Base-by-base conservation (phyloP, 2,329 filamentous ascomycete species). In the Fusarium lateritium region DNA sequence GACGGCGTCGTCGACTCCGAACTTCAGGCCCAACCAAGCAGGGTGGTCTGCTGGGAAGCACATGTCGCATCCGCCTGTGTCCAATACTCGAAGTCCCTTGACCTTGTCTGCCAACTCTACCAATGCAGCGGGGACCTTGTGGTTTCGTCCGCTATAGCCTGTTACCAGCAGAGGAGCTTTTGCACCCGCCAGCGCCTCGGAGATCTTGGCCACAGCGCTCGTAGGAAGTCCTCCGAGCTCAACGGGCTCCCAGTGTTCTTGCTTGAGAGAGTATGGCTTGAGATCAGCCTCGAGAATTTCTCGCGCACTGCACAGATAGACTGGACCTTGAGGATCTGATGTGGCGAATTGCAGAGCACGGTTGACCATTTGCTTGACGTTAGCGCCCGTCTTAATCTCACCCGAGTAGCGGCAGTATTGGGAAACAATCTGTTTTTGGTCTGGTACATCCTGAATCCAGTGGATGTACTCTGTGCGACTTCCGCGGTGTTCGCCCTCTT, bases 251-350 rank as follows among this genome's bases (percentile, higher is more conserved):
- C 93, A 97, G 58, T 88, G 85, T 15, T 83, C 82, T 76, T 92
- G 92, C 19, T 91, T 83, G 7, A 97, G 80, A 2, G 83, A 77
- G 74, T 94, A 94, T 0, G 91, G 91, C 70, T 89, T 83, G 42
- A 97, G 90, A 42, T 97, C 94, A 74, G 94, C 90, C 76, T 96
- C 92, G 89, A 97, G 93, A 2, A 94, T 88, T 78, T 97, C 94
- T 67, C 94, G 84, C 2, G 92, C 91, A 2, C 91, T 93, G 57
- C 86, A 88, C 6, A 97, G 82, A 72, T 97, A 97, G 1, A 94
- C 92, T 0, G 94, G 94, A 0, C 94, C 94, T 66, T 90, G 86
- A 0, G 94, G 94, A 54, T 91, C 91, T 28, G 89, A 93, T 47
- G 83, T 91, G 0, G 94, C 93, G 75, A 96, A 97, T 71, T 93